A percentile compares a stretch with the other conserved stretches of the same genome.
These are phyloP conservation scores for Teratosphaeria nubilosa DNA, from an alignment of 2,329 filamentous ascomycete genomes.

Conservation along the genomic window DNA sequence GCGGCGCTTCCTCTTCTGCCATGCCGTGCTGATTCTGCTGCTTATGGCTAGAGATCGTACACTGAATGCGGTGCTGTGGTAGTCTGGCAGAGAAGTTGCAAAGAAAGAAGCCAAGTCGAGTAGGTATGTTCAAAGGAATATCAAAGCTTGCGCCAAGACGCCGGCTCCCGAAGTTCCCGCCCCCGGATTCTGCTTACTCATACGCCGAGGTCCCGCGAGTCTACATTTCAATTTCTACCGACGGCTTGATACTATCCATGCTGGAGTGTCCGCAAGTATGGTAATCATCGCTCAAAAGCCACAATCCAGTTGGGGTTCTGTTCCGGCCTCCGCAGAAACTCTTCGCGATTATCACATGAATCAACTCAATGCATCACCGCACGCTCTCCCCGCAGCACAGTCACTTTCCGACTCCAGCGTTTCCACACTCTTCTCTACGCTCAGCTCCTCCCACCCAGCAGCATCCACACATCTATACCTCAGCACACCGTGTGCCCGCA, in stretches of 20 bases:
- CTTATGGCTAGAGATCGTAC: background rate
- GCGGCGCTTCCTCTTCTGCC: constrained; percentile 58
- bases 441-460: background rate
- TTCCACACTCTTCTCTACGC: background rate
- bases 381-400: background rate
- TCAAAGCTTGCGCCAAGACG: background rate
- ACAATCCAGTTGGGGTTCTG: too few relatives aligned
- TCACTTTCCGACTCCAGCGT: background rate
- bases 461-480: background rate
- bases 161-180: background rate
- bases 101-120: background rate
- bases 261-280: too few relatives aligned
- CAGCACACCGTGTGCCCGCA: background rate
- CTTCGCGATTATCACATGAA: background rate
- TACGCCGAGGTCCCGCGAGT: too few relatives aligned
- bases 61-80: background rate
- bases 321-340: too few relatives aligned
- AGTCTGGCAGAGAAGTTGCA: background rate
- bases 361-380: background rate
- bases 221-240: too few relatives aligned
- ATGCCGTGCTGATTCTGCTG: constrained; percentile 34
- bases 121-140: background rate
- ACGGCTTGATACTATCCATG: too few relatives aligned
- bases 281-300: too few relatives aligned
- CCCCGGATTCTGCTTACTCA: background rate